These are phyloP conservation scores for Primulina huaijiensis DNA, from an alignment of 257 asterid species.

Conservation along the genomic window DNA sequence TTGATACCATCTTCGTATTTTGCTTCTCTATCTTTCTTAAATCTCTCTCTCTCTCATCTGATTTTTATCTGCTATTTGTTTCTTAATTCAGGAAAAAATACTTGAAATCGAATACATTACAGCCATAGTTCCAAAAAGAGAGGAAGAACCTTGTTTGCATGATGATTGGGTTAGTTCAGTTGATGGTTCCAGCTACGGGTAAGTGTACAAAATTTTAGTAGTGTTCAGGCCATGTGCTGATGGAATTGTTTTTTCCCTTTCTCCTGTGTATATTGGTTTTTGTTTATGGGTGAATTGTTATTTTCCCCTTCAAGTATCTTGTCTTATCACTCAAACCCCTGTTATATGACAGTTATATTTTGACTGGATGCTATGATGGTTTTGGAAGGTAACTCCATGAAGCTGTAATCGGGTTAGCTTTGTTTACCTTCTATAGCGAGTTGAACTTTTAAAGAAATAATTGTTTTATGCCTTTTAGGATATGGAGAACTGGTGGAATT, in stretches of 20 bases:
- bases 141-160: slow-evolving; percentile 77
- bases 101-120: slow-evolving; percentile 87
- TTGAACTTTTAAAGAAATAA: slow-evolving; percentile 5
- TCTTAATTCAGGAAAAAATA: slow-evolving; percentile 68
- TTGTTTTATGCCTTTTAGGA: slow-evolving; percentile 43
- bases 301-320: not conserved
- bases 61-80: slow-evolving; percentile 7
- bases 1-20: not conserved
- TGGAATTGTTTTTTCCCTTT: not conserved
- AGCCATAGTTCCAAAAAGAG: slow-evolving; percentile 79
- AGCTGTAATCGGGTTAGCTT: slow-evolving; percentile 8
- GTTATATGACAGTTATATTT: slow-evolving; percentile 55
- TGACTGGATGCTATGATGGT: slow-evolving; percentile 95
- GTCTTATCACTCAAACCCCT: not conserved
- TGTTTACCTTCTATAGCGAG: not conserved
- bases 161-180: slow-evolving; percentile 98
- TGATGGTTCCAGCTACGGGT: slow-evolving; percentile 84
- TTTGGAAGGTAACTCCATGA: slow-evolving; percentile 66
- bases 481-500: slow-evolving; percentile 82
- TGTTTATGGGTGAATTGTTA: not conserved
- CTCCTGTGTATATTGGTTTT: slow-evolving; percentile 13
- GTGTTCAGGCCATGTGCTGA: slow-evolving; percentile 6
- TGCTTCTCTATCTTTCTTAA: slow-evolving; percentile 16
- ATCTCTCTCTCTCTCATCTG: not conserved
- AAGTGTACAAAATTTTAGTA: slow-evolving; percentile 23